Base-by-base conservation (phyloP, 2,329 filamentous ascomycete genomes). In the Aspergillus sergii region DNA sequence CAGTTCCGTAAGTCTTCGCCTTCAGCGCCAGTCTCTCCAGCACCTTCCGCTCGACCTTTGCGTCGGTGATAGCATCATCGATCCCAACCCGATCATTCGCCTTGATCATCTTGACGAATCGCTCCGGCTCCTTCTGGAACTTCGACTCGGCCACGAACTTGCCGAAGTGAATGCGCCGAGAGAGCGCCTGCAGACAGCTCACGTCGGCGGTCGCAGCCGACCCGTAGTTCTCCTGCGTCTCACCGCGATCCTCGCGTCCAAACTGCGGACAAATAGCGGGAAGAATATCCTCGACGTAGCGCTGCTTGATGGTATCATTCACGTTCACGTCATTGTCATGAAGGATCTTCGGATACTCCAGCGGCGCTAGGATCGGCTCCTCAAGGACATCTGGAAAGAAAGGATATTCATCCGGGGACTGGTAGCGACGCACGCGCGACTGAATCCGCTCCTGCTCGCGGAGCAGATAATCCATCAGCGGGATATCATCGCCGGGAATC, bases 111-210 rank as follows among this genome's bases (percentile, higher is more conserved):
- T 83, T 84, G 7, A 91, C 94, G 76, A 94, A 99, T 66, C 82
- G 86, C 71, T 94, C 92, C 34, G 88, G 86, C 70, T 98, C 92
- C 54, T 91, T 89, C 71, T 87, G 86, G 80, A 97, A 99, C 82
- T 99, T 99, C 64, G 90, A 89, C 84, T 99, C 95, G 50, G 95
- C 95, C 10, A 99, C 95, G 73, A 98, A 98, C 81, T 98, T 99
- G 70, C 95, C 95, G 81, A 97, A 99, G 80, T 99, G 95, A 70
- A 99, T 95, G 60, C 95, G 85, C 48, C 94, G 86, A 45, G 92
- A 96, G 54, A 99, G 82, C 4, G 95, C 91, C 82, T 99, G 95
- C 67, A 99, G 83, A 72, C 91, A 94, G 59, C 88, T 86, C 65
- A 99, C 95, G 79, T 99, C 95, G 76, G 91, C 93, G 0, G 93